Evolutionary conservation across 441 rosid species (phyloP), one percentile per base, ranked within the genome.

Genomic region (Daphne laureola): DNA sequence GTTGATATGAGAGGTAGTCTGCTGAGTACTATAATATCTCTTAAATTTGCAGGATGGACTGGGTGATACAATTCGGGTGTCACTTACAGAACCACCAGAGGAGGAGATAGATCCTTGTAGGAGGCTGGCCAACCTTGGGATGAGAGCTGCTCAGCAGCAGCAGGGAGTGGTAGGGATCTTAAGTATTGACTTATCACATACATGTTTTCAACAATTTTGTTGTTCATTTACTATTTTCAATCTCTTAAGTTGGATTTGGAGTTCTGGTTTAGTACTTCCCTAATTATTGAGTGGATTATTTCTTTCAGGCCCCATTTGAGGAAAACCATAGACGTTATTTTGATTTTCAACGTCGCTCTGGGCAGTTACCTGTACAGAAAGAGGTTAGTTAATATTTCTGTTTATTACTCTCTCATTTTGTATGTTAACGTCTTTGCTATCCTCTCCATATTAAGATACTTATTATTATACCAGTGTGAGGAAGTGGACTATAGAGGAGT

Each of bases 21-120:
- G 35, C 55, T 69, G 55, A 11, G 38, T 31, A 31, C 38, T 31
- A 31, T 31, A 31, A 31, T 31, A 31, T 31, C 38, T 31, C 38
- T 31, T 31, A 21, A 1, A 31, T 64, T 26, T 72, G 62, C 78
- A 92, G 95, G 98, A 92, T 75, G 98, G 98, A 51, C 82, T 92
- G 58, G 98, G 96, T 65, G 98, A 92, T 77, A 92, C 98, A 45
- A 89, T 92, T 67, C 79, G 96, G 67, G 98, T 92, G 57, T 92
- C 96, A 43, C 88, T 92, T n/a, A 89, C 98, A 3, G 98, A 88
- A 72, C 71, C 96, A 43, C 96, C 98, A 36, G 96, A 88, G 71
- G 83, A 86, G 65, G 98, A 92, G 77, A 92, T 92, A 67, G 98
- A 92, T 70, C 98, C 98, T 5, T 92, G 96, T 78, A 74, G 71